A percentile compares a stretch with the other conserved stretches of the same genome.
Conservation (phyloP, 768 basidiomycete genomes). For the Inosperma sp. region DNA sequence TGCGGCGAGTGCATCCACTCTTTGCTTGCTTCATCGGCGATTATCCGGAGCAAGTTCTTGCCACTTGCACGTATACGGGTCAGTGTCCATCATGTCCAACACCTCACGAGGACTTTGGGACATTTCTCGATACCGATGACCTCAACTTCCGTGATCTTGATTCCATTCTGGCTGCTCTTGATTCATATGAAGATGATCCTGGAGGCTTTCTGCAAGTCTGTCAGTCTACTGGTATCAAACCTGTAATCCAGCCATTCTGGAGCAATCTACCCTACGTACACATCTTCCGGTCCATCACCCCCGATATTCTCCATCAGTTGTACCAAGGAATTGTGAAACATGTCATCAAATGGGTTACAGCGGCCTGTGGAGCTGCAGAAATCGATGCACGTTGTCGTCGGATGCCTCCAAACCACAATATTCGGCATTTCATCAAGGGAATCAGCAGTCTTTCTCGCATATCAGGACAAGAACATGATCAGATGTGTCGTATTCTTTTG, state of each 20-base stretch:
- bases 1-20: conserved; percentile 30
- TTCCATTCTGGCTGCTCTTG: conserved; percentile 5
- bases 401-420: conserved; percentile 34
- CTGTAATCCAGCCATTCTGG: conserved; percentile 37
- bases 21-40: conserved; percentile 36
- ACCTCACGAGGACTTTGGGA: conserved; percentile 14
- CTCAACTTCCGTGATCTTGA: background rate
- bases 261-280: conserved; percentile 32
- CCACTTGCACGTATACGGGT: conserved; percentile 21
- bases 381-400: conserved; percentile 38
- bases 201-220: background rate
- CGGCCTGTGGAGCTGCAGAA: conserved; percentile 25
- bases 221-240: conserved; percentile 7
- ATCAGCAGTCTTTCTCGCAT: conserved; percentile 33
- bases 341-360: conserved; percentile 32
- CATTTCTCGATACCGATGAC: conserved; percentile 2
- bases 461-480: conserved; percentile 31
- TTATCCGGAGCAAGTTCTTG: conserved; percentile 39
- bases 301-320: too few species aligned
- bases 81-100: conserved; percentile 17
- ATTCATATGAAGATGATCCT: conserved; percentile 6
- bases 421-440: conserved; percentile 33
- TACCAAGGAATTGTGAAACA: conserved; percentile 43
- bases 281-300: conserved; percentile 35
- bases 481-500: conserved; percentile 26